These are phyloP conservation scores for Gloeophyllum trabeum DNA, from an alignment of 768 basidiomycete genomes.

Conservation along the genomic window DNA sequence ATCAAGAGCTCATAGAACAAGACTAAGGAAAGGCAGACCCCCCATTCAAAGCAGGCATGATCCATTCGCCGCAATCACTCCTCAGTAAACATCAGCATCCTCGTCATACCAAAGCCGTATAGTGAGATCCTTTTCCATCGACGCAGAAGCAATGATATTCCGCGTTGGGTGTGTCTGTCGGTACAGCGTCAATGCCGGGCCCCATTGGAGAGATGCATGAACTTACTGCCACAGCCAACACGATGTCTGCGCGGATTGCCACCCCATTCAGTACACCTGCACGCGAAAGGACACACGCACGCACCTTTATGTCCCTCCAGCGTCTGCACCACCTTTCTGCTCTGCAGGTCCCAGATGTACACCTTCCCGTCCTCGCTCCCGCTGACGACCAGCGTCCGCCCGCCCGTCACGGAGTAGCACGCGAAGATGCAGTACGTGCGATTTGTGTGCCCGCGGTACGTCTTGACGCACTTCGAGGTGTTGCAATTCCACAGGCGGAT, in stretches of 20 bases:
- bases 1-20: too few species aligned
- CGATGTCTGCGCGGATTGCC: conserved; percentile 44
- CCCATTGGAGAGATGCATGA: neutral
- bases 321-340: conserved; percentile 60
- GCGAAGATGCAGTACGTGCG: conserved; percentile 74
- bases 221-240: conserved; percentile 61
- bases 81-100: too few species aligned
- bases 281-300: conserved; percentile 7
- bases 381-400: conserved; percentile 64
- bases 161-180: conserved; percentile 73
- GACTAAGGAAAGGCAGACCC: too few species aligned
- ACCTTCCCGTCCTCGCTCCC: conserved; percentile 88
- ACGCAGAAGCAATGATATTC: conserved; percentile 76
- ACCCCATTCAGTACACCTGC: neutral
- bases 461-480: conserved; percentile 84
- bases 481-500: conserved; percentile 94
- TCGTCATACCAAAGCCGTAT: conserved; percentile 74
- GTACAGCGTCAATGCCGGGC: conserved; percentile 8
- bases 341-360: conserved; percentile 86
- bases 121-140: conserved; percentile 79
- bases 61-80: too few species aligned
- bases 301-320: conserved; percentile 76
- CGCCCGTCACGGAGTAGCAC: conserved; percentile 44
- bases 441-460: conserved; percentile 80
- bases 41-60: too few species aligned